These are phyloP conservation scores for Pyrenophora tritici-repentis DNA, from an alignment of 2,329 filamentous ascomycete species.

Conservation along the genomic window DNA sequence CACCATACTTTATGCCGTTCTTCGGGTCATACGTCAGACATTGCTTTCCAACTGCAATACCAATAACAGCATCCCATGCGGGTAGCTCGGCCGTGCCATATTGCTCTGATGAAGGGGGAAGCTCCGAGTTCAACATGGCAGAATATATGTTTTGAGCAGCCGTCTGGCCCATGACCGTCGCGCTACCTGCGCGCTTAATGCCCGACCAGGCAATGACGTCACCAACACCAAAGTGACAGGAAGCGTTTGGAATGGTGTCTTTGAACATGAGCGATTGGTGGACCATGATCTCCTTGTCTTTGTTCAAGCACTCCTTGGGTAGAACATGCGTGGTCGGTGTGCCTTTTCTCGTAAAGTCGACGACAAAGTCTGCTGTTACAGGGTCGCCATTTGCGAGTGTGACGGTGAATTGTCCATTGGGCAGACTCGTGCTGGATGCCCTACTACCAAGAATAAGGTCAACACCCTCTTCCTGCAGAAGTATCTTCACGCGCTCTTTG, in stretches of 20 bases:
- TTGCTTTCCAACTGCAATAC: constrained; percentile 71
- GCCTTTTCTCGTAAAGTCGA: constrained; percentile 70
- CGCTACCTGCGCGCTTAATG: constrained; percentile 78
- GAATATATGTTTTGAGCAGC: constrained; percentile 63
- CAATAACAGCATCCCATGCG: constrained; percentile 62
- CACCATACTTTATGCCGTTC: constrained; percentile 63
- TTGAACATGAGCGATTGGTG: constrained; percentile 60
- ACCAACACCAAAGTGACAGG: constrained; percentile 69
- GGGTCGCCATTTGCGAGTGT: constrained; percentile 50
- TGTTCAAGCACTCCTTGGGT: constrained; percentile 62
- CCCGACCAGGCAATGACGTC: constrained; percentile 74
- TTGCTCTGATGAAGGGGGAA: constrained; percentile 18
- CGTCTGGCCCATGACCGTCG: constrained; percentile 73
- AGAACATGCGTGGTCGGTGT: constrained; percentile 67
- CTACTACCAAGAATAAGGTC: constrained; percentile 67
- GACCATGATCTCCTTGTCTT: constrained; percentile 69
- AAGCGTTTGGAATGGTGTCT: constrained; percentile 59
- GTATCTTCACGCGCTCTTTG: constrained; percentile 64
- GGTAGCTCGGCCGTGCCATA: constrained; percentile 33
- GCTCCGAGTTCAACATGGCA: constrained; percentile 44
- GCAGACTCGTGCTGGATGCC: constrained; percentile 51
- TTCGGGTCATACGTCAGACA: constrained; percentile 67
- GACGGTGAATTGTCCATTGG: constrained; percentile 48
- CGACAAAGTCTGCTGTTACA: constrained; percentile 66
- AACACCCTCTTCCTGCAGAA: constrained; percentile 67